These are phyloP conservation scores for Chlorella sp. DNA, from an alignment of 139 green algal species.

Conservation along the genomic window DNA sequence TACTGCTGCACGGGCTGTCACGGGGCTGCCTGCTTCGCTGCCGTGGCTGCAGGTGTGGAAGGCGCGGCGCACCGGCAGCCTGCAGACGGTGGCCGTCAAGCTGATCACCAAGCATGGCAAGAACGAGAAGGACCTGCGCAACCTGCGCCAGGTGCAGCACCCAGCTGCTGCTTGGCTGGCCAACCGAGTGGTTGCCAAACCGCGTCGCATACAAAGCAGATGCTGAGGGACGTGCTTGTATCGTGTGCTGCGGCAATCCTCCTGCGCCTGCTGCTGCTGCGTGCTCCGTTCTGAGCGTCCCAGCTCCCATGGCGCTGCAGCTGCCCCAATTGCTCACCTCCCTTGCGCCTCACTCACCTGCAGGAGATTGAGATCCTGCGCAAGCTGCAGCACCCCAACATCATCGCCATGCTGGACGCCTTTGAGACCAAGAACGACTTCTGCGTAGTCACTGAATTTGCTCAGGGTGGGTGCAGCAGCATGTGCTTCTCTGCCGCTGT, in stretches of 20 bases:
- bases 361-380: conserved; percentile 92
- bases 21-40: not conserved
- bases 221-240: too few relatives aligned
- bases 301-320: too few relatives aligned
- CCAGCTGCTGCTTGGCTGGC: too few relatives aligned
- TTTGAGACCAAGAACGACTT: conserved; percentile 98
- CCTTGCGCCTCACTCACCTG: too few relatives aligned
- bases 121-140: conserved; percentile 90
- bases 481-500: too few relatives aligned
- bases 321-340: conserved; percentile 47
- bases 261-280: too few relatives aligned
- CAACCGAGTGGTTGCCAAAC: too few relatives aligned
- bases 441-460: conserved; percentile 97
- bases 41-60: conserved; percentile 89
- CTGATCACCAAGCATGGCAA: conserved; percentile 98
- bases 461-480: conserved; percentile 62
- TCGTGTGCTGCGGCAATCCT: too few relatives aligned
- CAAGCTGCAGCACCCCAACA: conserved; percentile 83
- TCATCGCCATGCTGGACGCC: conserved; percentile 73
- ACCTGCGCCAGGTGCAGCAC: conserved; percentile 79
- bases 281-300: too few relatives aligned
- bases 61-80: conserved; percentile 82
- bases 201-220: too few relatives aligned
- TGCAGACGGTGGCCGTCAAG: conserved; percentile 98
- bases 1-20: not conserved